phyloP scores from a whole-genome alignment of 768 basidiomycete species.

The Lyophyllum shimeji region DNA sequence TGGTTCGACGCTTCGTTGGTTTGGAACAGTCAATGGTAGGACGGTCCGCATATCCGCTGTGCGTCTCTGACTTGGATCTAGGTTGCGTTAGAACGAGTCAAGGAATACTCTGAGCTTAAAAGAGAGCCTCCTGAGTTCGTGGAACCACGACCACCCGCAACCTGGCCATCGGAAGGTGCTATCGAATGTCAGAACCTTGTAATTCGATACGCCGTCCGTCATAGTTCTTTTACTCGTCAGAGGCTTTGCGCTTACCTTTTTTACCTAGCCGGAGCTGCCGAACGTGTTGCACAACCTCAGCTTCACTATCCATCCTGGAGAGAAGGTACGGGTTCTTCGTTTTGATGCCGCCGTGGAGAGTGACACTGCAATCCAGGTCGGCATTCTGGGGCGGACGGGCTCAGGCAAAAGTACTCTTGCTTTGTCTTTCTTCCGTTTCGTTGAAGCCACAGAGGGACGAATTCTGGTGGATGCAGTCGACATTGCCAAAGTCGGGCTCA shows the following conservation, averaged over 20 bases:
- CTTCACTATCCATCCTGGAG: conserved; percentile 70
- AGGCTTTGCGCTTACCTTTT: neutral
- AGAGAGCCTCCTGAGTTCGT: conserved; percentile 82
- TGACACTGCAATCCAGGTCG: conserved; percentile 41
- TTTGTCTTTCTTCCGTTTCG: conserved; percentile 80
- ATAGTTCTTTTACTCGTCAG: neutral
- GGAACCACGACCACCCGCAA: conserved; percentile 77
- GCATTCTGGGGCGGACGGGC: conserved; percentile 70
- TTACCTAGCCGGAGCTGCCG: conserved; percentile 74
- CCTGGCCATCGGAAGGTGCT: conserved; percentile 76
- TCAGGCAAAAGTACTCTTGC: conserved; percentile 82
- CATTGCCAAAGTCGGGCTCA: conserved; percentile 76
- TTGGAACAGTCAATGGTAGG: conserved; percentile 90
- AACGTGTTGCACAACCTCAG: conserved; percentile 79
- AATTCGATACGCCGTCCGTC: conserved; percentile 73
- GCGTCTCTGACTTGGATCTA: conserved; percentile 21
- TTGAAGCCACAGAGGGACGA: conserved; percentile 77
- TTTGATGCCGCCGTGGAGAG: neutral
- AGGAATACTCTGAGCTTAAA: conserved; percentile 82
- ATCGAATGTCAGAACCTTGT: conserved; percentile 74
- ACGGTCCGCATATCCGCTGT: neutral
- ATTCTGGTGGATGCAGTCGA: conserved; percentile 80
- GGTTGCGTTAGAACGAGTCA: conserved; percentile 87
- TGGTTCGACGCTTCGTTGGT: conserved; percentile 78
- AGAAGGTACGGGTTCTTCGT: conserved; percentile 57